These are phyloP conservation scores for Hypoxylon subgilvum DNA, from an alignment of 495 filamentous ascomycete genomes.

Conservation along the genomic window DNA sequence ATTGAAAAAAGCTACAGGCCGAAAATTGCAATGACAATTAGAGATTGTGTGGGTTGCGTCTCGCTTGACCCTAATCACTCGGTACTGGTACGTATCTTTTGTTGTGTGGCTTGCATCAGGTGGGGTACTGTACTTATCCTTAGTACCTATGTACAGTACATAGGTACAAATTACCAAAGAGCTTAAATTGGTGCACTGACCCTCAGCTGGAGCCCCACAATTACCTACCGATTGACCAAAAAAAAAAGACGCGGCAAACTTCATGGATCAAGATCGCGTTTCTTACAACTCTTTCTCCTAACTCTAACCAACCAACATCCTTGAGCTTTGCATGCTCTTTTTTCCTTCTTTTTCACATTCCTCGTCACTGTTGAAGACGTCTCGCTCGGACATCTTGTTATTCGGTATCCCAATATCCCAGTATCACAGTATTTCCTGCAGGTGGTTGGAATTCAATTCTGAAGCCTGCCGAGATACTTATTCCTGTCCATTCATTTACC, in stretches of 20 bases:
- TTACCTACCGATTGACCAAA: too few species aligned
- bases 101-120: not conserved
- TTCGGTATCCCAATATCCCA: too few species aligned
- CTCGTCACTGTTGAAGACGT: not conserved
- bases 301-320: not conserved
- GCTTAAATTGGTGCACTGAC: too few species aligned
- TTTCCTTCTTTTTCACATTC: not conserved
- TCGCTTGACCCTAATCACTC: slow-evolving; percentile 44
- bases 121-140: not conserved
- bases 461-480: too few species aligned
- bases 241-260: slow-evolving; percentile 26
- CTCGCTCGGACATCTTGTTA: not conserved
- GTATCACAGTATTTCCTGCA: too few species aligned
- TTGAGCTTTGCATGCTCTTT: not conserved
- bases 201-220: too few species aligned
- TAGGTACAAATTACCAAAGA: too few species aligned
- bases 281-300: not conserved
- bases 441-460: too few species aligned
- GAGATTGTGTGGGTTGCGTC: slow-evolving; percentile 43
- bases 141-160: too few species aligned
- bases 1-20: slow-evolving; percentile 32
- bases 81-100: slow-evolving; percentile 25
- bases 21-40: slow-evolving; percentile 43
- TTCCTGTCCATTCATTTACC: too few species aligned
- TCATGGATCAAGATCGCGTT: slow-evolving; percentile 4